Evolutionary conservation across 2,329 filamentous ascomycete genomes (phyloP).

Genomic region (Nemania diffusa): DNA sequence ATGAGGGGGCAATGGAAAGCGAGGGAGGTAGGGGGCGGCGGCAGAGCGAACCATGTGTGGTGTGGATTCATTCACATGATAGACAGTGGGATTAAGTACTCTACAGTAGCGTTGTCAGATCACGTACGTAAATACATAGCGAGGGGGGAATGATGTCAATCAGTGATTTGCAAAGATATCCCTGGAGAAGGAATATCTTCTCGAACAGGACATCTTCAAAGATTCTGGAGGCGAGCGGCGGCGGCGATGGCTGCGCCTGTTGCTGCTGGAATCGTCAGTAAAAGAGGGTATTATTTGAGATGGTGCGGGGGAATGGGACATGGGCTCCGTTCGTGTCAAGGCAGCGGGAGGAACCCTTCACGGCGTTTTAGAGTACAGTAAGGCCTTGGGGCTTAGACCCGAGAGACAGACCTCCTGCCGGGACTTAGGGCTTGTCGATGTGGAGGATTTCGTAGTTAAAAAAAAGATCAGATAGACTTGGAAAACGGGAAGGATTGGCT

Average conservation of each 20-base stretch:
- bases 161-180: neutral
- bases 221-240: constrained; percentile 7
- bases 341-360: neutral
- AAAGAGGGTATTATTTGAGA: neutral
- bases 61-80: neutral
- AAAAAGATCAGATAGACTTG: neutral
- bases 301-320: neutral
- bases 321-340: neutral
- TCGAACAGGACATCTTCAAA: neutral
- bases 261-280: too few relatives aligned
- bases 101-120: constrained; percentile 23
- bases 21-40: constrained; percentile 2
- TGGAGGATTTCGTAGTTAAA: constrained; percentile 7
- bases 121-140: neutral
- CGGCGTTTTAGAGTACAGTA: neutral
- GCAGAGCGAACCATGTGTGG: neutral
- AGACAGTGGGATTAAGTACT: constrained; percentile 19
- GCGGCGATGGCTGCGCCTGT: neutral
- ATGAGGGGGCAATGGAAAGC: neutral
- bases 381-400: neutral
- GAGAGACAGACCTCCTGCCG: neutral
- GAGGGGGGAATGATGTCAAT: too few relatives aligned
- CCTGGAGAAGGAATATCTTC: neutral
- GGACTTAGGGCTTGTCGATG: neutral
- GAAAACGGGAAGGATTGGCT: neutral